phyloP scores from a whole-genome alignment of 2,329 filamentous ascomycete species.

The Byssochlamys sp. region DNA sequence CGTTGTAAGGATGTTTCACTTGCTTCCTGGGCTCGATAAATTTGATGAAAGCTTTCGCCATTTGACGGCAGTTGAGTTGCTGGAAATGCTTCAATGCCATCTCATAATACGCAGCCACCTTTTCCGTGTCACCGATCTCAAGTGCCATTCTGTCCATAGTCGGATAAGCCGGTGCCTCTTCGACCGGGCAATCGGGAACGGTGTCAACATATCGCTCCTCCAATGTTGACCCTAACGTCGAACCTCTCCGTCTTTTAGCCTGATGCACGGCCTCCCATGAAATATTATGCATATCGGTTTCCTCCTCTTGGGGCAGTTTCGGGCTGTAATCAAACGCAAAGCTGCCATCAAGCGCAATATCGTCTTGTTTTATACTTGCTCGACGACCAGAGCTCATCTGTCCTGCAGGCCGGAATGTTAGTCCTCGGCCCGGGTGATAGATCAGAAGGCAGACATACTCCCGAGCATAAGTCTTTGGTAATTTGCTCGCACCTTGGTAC shows the following conservation, averaged over 20 bases:
- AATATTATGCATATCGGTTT: neutral
- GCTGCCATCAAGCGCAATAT: neutral
- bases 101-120: constrained; percentile 31
- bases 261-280: neutral
- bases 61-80: constrained; percentile 36
- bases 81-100: constrained; percentile 35
- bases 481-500: constrained; percentile 16
- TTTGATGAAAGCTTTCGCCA: constrained; percentile 40
- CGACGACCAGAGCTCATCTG: neutral
- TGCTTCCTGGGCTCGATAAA: constrained; percentile 40
- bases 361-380: neutral
- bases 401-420: neutral
- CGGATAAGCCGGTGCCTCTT: constrained; percentile 12
- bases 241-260: constrained; percentile 5
- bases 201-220: constrained; percentile 12
- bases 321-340: neutral
- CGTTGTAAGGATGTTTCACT: constrained; percentile 41
- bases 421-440: neutral
- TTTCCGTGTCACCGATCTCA: constrained; percentile 30
- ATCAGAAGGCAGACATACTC: neutral
- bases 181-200: constrained; percentile 14
- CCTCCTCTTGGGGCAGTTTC: neutral
- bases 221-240: neutral
- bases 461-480: constrained; percentile 17
- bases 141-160: constrained; percentile 20